Evolutionary conservation across 768 basidiomycete genomes (phyloP), one percentile per base, ranked within the genome.

Genomic region (Nevesoporus exiguus): DNA sequence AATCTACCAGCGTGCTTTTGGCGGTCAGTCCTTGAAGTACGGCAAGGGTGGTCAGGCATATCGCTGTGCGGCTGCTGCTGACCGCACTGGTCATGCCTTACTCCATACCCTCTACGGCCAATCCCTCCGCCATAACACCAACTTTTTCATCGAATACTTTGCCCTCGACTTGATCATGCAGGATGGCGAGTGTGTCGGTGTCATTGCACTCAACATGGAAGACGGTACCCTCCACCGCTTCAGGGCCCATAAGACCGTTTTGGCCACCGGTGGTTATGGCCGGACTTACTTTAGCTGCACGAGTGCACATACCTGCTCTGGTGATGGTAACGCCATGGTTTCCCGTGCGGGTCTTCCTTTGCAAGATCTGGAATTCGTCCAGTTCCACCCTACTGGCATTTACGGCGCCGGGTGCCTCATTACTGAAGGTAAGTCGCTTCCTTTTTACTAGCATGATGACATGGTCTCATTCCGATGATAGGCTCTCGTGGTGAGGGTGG

Each of bases 101-200:
- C 84, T 99, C 41, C 97, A 99, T 79, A 98, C 96, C 9, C 90
- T 99, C 52, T 99, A 99, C 66, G 97, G 97, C 62, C 97, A 99
- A 78, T 98, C 96, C 54, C 84, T 99, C 56, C 88, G 93, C 54
- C 97, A 99, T 80, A 87, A 98, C 80, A 98, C 97, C 71, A 96
- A 98, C 76, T 99, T 98, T 76, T 99, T 99, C 79, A 98, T 99
- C 73, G 97, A 99, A 73, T 99, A 96, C 75, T 98, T 99, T 71
- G 97, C 96, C n/a, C 83, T 96, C 53, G 97, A 99, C 71, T 78
- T 99, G 56, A 93, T 99, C 71, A 99, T 99, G 97, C 80, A 98
- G 71, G 93, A 90, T 59, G 97, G 95, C 63, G 93, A 98, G 74
- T 99, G 97, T 77, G 95, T 99, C 54, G 97, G 97, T 76, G 97